Evolutionary conservation across 441 rosid genomes (phyloP), one percentile per base, ranked within the genome.

Genomic region (Kokia cookei): DNA sequence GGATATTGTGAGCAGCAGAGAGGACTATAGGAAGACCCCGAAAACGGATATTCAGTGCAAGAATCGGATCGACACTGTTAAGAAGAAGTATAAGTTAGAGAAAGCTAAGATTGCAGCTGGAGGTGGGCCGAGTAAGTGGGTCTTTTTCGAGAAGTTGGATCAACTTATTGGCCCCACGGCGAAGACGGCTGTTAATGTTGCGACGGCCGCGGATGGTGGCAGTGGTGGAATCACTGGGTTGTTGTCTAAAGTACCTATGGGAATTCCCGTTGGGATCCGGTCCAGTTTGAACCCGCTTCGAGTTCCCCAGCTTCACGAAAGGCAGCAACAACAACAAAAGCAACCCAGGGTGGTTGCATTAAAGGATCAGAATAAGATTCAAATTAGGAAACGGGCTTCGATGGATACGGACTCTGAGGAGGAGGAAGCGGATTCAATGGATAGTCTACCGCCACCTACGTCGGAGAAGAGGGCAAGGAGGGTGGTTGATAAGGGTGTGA

Each of bases 21-120:
- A 85, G 72, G 87, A 80, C 65, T 79, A 82, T 42, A 73, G 65
- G 37, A 86, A 80, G 77, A 79, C 76, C 15, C 85, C 91, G 1
- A 87, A 85, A 65, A 87, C 87, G 14, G 90, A 89, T 73, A 82
- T 89, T 43, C 90, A 89, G 80, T 87, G 91, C 75, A 89, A 89
- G 87, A 87, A 89, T 62, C 79, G 93, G 77, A 89, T 89, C 24
- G 93, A 89, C 76, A 89, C 93, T 61, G 93, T 89, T 27, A 89
- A 89, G 84, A 87, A 87, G 85, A 89, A 89, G 87, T 89, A 86
- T 77, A 87, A 89, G 78, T 73, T 75, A 50, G 91, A 89, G 78
- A 87, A 85, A 80, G 63, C 81, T 0, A 83, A 84, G 72, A 74
- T 84, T 1, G 81, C 82, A 22, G 73, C 71, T 2, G 93, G 85